Evolutionary conservation across 371 early-diverging fungal genomes (phyloP).

Genomic region (Sanchytrium tribonematis): DNA sequence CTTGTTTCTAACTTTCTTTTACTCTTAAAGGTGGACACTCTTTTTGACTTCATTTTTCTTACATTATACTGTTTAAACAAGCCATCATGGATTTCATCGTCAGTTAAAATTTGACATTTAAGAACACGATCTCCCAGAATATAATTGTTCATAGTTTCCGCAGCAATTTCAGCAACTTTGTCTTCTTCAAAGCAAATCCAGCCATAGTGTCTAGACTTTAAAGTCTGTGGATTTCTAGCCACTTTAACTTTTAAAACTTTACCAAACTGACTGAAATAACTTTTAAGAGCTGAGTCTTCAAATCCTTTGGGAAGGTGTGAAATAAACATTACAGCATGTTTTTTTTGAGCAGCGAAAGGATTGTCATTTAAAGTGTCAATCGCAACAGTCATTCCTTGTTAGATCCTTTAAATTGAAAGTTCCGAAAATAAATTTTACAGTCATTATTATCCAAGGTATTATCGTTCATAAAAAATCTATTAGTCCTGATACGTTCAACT

Average conservation of each 20-base stretch:
- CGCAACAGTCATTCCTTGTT: neutral
- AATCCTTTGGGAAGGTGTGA: neutral
- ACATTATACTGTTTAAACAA: neutral
- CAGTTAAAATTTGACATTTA: slow-evolving; percentile 24
- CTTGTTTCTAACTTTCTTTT: neutral
- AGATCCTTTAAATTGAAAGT: neutral
- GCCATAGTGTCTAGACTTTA: slow-evolving; percentile 58
- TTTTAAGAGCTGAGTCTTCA: neutral
- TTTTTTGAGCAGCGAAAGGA: neutral
- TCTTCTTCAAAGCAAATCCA: slow-evolving; percentile 53
- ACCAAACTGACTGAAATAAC: neutral
- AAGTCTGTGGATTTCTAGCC: slow-evolving; percentile 22
- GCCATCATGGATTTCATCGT: neutral
- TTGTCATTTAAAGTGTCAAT: neutral
- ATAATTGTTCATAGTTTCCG: slow-evolving; percentile 85
- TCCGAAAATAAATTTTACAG: too few relatives aligned
- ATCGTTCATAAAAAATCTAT: too few relatives aligned
- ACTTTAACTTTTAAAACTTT: neutral
- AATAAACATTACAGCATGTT: neutral
- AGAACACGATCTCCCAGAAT: slow-evolving; percentile 46
- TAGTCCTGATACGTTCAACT: too few relatives aligned
- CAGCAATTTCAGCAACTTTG: slow-evolving; percentile 62
- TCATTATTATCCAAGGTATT: too few relatives aligned
- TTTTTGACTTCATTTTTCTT: neutral
- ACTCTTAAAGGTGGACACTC: neutral